phyloP scores from a whole-genome alignment of 2,329 filamentous ascomycete genomes.

The Diplodia corticola region DNA sequence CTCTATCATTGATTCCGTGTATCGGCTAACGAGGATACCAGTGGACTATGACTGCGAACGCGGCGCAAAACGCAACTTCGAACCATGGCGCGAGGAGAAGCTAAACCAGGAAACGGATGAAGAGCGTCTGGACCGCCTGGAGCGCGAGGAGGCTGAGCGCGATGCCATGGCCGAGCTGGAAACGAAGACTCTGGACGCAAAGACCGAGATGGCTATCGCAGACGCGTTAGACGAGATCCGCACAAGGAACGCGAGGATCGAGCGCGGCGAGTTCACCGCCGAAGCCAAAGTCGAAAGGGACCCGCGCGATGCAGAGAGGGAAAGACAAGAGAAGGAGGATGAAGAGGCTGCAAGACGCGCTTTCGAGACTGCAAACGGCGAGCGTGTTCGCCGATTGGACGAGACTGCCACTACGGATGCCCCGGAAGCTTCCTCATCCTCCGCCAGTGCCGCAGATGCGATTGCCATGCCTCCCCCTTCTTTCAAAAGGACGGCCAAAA shows the following conservation, averaged over 20 bases:
- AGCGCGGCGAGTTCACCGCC: slow-evolving; percentile 68
- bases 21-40: not conserved
- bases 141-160: slow-evolving; percentile 74
- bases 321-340: slow-evolving; percentile 75
- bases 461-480: slow-evolving; percentile 55
- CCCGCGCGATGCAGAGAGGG: slow-evolving; percentile 57
- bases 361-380: slow-evolving; percentile 56
- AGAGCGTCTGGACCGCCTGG: slow-evolving; percentile 78
- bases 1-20: too few species aligned
- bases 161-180: slow-evolving; percentile 96
- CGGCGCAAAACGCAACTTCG: slow-evolving; percentile 89
- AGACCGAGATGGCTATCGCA: slow-evolving; percentile 93
- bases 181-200: slow-evolving; percentile 88
- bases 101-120: slow-evolving; percentile 78
- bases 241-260: slow-evolving; percentile 83
- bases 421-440: slow-evolving; percentile 26
- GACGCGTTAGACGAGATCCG: slow-evolving; percentile 95
- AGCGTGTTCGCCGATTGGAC: slow-evolving; percentile 25
- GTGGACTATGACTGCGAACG: slow-evolving; percentile 81
- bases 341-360: slow-evolving; percentile 77
- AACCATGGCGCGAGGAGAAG: slow-evolving; percentile 77
- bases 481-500: slow-evolving; percentile 76
- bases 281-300: slow-evolving; percentile 56
- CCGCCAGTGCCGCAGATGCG: slow-evolving; percentile 34
- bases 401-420: slow-evolving; percentile 39